phyloP scores from a whole-genome alignment of 306 rosid genomes.

The Ceratonia siliqua region DNA sequence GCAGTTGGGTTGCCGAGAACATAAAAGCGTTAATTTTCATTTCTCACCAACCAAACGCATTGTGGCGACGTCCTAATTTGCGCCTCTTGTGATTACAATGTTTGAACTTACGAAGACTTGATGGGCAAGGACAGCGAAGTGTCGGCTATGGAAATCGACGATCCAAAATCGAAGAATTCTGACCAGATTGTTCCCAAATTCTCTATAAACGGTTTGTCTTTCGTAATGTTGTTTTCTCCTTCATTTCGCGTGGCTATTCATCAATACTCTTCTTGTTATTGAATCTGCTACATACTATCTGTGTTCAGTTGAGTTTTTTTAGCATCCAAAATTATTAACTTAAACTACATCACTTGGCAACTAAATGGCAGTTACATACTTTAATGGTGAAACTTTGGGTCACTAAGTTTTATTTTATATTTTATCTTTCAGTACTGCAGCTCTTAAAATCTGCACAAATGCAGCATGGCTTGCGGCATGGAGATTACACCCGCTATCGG shows the following conservation, averaged over 20 bases:
- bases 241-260: not conserved
- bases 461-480: conserved; percentile 96
- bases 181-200: conserved; percentile 74
- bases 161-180: conserved; percentile 46
- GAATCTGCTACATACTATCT: too few species aligned
- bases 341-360: not conserved
- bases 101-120: conserved; percentile 25
- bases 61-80: conserved; percentile 15
- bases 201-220: conserved; percentile 67
- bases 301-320: not conserved
- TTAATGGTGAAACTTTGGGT: too few species aligned
- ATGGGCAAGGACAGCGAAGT: conserved; percentile 60
- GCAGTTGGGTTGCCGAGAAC: not conserved
- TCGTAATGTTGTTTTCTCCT: not conserved
- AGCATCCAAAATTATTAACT: not conserved
- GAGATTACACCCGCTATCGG: conserved; percentile 96
- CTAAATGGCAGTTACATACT: not conserved
- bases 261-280: not conserved
- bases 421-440: conserved; percentile 65
- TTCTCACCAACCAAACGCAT: conserved; percentile 8
- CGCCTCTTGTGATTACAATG: not conserved
- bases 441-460: conserved; percentile 92
- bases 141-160: conserved; percentile 80
- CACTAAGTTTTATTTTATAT: not conserved
- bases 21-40: not conserved